Base-by-base conservation (phyloP, 2,329 filamentous ascomycete species). In the Ophiosphaerella narmari region DNA sequence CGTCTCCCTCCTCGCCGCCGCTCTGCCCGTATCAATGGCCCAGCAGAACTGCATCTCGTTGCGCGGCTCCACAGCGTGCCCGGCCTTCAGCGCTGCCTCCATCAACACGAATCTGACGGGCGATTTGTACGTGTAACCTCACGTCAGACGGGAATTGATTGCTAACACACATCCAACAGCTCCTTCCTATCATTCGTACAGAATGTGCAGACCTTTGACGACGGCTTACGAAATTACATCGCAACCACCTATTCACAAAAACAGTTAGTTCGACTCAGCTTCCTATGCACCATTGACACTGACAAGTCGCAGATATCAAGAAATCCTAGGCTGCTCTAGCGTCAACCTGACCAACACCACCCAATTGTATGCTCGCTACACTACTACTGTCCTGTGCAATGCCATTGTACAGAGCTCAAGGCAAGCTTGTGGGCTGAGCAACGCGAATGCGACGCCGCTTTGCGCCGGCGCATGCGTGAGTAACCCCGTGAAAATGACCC, bases 361-460 rank as follows among this genome's bases (percentile, higher is more conserved):
- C 60, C 82, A 88, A 65, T 84, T 92, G 66, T 99, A 99, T 75
- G 93, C 94, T 41, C 88, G 94, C 63, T 99, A 93, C 75, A 96
- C 93, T 5, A 94, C 86, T 39, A 94, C 89, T 54, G 87, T 95
- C 57, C 82, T 99, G 58, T 99, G 94, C 81, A 97, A 95, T 79
- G 83, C 90, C 59, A 89, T 99, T 68, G 84, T 99, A 43, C 94
- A 99, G 74, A 92, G 91, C 69, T 97, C 94, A 5, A 85, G 88
- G 63, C 70, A 76, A 9, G 69, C 81, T 23, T 99, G 94, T 75
- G 75, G 77, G 16, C 77, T 95, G 39, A 82, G 86, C 0, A 73
- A 80, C n/a, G 75, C 80, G 26, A 77, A 86, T 36, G 85, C 89
- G 5, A 79, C 80, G 50, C 91, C 94, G 2, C 79, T 97, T 13